phyloP scores from a whole-genome alignment of 2,329 filamentous ascomycete species.

The Elsinoe fawcettii region DNA sequence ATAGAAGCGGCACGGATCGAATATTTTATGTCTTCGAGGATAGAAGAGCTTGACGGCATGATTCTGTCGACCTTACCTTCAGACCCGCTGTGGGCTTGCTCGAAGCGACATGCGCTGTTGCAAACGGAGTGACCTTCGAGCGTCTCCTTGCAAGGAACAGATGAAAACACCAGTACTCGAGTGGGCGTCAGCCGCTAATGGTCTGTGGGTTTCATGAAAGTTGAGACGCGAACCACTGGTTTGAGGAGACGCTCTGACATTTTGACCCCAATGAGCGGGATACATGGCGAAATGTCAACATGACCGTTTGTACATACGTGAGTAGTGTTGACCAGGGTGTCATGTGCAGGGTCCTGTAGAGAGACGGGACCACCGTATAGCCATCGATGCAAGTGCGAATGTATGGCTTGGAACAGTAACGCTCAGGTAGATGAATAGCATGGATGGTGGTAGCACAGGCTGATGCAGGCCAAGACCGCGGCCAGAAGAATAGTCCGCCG shows the following conservation, averaged over 20 bases:
- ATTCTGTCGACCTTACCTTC: neutral
- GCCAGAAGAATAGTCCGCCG: too few species aligned
- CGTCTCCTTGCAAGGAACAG: neutral
- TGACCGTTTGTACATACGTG: neutral
- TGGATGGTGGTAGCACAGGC: too few species aligned
- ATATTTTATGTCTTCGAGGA: neutral
- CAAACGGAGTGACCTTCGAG: neutral
- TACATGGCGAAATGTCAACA: neutral
- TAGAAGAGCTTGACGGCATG: neutral
- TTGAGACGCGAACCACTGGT: slow-evolving; percentile 3
- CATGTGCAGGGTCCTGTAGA: neutral
- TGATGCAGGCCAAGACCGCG: too few species aligned
- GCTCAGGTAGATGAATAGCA: too few species aligned
- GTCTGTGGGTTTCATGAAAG: neutral
- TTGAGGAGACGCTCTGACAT: slow-evolving; percentile 3
- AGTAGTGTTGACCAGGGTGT: neutral
- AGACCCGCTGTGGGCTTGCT: neutral
- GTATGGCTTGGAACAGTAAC: too few species aligned
- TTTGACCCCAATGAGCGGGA: neutral
- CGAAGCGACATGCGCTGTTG: neutral
- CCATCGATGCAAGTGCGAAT: too few species aligned
- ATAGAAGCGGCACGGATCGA: neutral
- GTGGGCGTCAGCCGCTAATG: neutral
- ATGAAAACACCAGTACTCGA: neutral
- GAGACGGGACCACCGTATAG: too few species aligned